Conservation (phyloP, 345 rosid species). For the Mallotus nudiflorus region DNA sequence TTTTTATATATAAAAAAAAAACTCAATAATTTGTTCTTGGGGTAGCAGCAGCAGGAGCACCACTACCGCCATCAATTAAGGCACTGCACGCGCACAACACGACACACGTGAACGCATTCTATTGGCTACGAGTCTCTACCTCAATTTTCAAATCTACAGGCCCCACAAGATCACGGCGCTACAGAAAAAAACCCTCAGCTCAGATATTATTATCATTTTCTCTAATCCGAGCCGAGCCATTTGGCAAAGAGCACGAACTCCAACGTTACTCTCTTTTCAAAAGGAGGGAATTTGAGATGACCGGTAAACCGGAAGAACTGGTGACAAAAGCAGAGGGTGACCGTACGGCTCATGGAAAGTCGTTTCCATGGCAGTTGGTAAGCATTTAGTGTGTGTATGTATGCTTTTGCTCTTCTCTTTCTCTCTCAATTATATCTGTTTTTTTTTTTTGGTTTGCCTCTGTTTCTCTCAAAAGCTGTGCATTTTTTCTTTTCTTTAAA, state of each 20-base stretch:
- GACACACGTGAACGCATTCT: conserved; percentile 1
- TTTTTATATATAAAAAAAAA: too few species aligned
- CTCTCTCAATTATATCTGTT: neutral
- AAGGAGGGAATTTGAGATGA: neutral
- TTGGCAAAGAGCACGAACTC: neutral
- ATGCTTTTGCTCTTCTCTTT: neutral
- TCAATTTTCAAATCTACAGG: conserved; percentile 1
- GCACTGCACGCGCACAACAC: neutral
- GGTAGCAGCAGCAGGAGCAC: neutral
- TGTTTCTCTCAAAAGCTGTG: conserved; percentile 38
- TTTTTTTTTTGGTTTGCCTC: too few species aligned
- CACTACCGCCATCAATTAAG: conserved; percentile 13
- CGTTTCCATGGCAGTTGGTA: conserved; percentile 65
- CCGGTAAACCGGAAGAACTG: conserved; percentile 25
- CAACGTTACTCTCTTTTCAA: neutral
- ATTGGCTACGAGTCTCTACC: neutral
- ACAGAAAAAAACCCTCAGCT: too few species aligned
- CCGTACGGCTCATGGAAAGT: conserved; percentile 53
- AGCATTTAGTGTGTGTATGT: conserved; percentile 56
- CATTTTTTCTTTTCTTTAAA: conserved; percentile 16
- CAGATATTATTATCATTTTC: neutral
- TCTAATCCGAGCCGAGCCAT: neutral
- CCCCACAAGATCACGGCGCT: conserved; percentile 22
- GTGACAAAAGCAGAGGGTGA: conserved; percentile 25
- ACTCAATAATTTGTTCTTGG: neutral